phyloP scores from a whole-genome alignment of 2,329 filamentous ascomycete species.

The Colletotrichum sp. region DNA sequence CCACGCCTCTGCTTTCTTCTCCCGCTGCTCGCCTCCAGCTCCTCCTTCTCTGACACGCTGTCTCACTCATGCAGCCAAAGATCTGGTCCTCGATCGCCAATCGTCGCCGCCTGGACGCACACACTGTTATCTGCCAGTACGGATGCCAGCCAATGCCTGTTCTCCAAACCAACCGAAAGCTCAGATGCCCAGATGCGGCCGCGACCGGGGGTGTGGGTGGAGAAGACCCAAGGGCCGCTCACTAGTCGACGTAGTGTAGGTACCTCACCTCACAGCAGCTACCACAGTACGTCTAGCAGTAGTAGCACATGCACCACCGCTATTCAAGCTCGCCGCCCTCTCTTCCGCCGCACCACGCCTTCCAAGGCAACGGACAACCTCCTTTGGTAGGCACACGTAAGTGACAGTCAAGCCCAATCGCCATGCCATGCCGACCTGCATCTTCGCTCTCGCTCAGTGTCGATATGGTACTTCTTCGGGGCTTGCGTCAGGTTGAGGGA shows the following conservation, averaged over 20 bases:
- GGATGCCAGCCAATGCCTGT: background rate
- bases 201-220: background rate
- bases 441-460: background rate
- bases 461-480: background rate
- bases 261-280: background rate
- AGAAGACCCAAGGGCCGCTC: background rate
- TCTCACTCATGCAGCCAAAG: constrained; percentile 16
- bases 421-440: background rate
- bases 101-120: background rate
- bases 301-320: background rate
- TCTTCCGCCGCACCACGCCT: background rate
- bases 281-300: background rate
- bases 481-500: background rate
- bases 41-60: constrained; percentile 17
- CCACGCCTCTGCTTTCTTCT: constrained; percentile 4
- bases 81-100: background rate
- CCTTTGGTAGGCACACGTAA: background rate
- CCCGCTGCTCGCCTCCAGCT: background rate
- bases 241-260: background rate
- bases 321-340: background rate
- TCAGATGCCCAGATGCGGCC: background rate
- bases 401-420: background rate
- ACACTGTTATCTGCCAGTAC: constrained; percentile 1
- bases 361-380: background rate
- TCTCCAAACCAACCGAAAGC: background rate